Evolutionary conservation across 192 early-diverging fungal genomes (phyloP), one percentile per base, ranked within the genome.

Genomic region (Allomyces javanicus): DNA sequence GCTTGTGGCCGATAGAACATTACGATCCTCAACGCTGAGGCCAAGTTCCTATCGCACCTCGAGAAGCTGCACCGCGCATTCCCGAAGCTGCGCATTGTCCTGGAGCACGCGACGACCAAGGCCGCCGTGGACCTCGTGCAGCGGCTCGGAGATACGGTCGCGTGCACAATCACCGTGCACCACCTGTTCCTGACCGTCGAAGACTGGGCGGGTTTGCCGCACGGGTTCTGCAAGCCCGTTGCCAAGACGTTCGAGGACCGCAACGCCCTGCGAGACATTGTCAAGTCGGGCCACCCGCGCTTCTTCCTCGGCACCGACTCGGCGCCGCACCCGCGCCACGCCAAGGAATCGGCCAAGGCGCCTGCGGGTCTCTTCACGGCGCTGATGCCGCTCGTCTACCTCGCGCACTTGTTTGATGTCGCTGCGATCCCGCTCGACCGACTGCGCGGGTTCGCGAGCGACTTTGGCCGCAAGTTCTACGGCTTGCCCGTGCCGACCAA

Each of bases 241-340:
- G 96, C 96, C 27, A 98, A 98, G 77, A 94, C 77, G 71, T 93
- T 91, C 12, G 81, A 83, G 62, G 96, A 98, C 70, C 85, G 96
- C 11, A 78, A 85, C 10, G 96, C 96, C 0, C 78, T 98, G 63
- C 86, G 86, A 23, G 82, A 87, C 14, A 81, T 92, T 11, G 76
- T 95, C 50, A 80, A 77, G 66, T 84, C 21, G 77, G 87, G 89
- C 23, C 95, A 95, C 71, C 91, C 91, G 19, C 82, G 92, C 2
- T 98, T 98, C 83, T 98, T 98, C 80, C 76, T 98, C 12, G 95
- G 95, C 23, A 94, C 91, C 27, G 95, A 98, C 69, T 93, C 90
- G 4, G 95, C 95, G 1, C 95, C 95, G 24, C 95, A 98, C 65
- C 93, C 93, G 17, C 85, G 85, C 10, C 76, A 81, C 62, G 77